Evolutionary conservation across 805 yeast species (phyloP).

Genomic region (Metschnikowia arizonensis): DNA sequence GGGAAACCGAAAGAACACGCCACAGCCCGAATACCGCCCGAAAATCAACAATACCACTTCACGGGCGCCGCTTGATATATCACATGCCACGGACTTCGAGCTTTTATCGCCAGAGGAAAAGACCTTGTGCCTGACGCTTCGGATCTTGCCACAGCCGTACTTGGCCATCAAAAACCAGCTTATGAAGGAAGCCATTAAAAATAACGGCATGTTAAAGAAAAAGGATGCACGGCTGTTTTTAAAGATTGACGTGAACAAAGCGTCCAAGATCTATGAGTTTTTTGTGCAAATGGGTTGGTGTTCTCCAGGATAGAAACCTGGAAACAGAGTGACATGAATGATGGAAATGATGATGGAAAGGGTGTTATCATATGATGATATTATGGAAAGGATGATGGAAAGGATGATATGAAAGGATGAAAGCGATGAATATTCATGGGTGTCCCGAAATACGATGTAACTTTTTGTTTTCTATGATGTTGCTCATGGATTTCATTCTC

Average conservation of each 20-base stretch:
- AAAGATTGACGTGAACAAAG: constrained; percentile 81
- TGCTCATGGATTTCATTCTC: no score
- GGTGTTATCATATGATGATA: no score
- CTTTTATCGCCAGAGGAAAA: constrained; percentile 85
- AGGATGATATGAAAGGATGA: no score
- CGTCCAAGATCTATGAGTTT: constrained; percentile 85
- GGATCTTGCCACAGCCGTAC: constrained; percentile 90
- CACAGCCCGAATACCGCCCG: constrained; percentile 40
- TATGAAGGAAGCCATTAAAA: constrained; percentile 79
- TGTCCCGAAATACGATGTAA: no score
- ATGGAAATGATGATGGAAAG: no score
- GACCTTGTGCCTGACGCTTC: constrained; percentile 72
- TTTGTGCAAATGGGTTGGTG: constrained; percentile 92
- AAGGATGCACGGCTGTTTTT: constrained; percentile 80
- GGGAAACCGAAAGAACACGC: constrained; percentile 18
- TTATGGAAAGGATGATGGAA: no score
- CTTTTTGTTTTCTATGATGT: no score
- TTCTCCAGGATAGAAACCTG: constrained; percentile 32
- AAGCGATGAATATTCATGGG: no score
- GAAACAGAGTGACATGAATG: no score
- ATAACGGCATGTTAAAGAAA: constrained; percentile 80
- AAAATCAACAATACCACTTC: constrained; percentile 39
- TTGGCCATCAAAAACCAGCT: constrained; percentile 86
- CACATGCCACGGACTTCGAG: constrained; percentile 77
- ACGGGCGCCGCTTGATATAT: constrained; percentile 58